phyloP scores from a whole-genome alignment of 768 basidiomycete genomes.

The Leccinum rimulosum region DNA sequence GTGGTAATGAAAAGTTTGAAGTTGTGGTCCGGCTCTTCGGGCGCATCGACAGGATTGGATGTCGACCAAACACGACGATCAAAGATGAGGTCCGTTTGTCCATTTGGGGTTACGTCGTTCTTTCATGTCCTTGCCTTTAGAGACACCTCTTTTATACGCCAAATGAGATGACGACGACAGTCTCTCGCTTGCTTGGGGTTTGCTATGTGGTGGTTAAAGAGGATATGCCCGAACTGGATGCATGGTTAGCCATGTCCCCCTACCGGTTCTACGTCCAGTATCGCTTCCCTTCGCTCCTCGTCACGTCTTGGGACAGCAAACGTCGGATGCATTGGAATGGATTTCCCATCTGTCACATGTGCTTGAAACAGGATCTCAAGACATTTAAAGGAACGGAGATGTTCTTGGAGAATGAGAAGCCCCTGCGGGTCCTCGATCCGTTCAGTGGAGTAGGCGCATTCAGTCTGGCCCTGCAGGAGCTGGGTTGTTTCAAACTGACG shows the following conservation, averaged over 20 bases:
- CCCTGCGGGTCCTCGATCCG: constrained; percentile 38
- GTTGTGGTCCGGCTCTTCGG: constrained; percentile 48
- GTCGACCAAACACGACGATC: constrained; percentile 38
- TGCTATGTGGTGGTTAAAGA: constrained; percentile 46
- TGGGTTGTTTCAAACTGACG: constrained; percentile 55
- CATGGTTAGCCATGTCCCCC: constrained; percentile 52
- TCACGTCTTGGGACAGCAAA: constrained; percentile 38
- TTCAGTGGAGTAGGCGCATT: constrained; percentile 59
- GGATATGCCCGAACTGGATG: constrained; percentile 32
- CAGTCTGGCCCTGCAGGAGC: constrained; percentile 52
- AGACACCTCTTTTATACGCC: constrained; percentile 62
- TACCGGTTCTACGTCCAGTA: constrained; percentile 60
- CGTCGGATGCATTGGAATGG: constrained; percentile 32
- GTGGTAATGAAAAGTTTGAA: constrained; percentile 13
- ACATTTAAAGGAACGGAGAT: constrained; percentile 31
- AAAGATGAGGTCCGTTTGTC: constrained; percentile 53
- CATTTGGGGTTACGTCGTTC: background rate
- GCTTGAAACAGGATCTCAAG: constrained; percentile 33
- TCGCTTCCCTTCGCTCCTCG: constrained; percentile 42
- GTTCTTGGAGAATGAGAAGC: constrained; percentile 29
- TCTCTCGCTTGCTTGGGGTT: constrained; percentile 43
- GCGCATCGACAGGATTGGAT: constrained; percentile 38
- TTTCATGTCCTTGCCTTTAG: constrained; percentile 32
- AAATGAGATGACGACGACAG: constrained; percentile 34
- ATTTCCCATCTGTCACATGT: constrained; percentile 46